These are phyloP conservation scores for Phaeosphaeria sp. DNA, from an alignment of 2,329 filamentous ascomycete genomes.

Conservation along the genomic window DNA sequence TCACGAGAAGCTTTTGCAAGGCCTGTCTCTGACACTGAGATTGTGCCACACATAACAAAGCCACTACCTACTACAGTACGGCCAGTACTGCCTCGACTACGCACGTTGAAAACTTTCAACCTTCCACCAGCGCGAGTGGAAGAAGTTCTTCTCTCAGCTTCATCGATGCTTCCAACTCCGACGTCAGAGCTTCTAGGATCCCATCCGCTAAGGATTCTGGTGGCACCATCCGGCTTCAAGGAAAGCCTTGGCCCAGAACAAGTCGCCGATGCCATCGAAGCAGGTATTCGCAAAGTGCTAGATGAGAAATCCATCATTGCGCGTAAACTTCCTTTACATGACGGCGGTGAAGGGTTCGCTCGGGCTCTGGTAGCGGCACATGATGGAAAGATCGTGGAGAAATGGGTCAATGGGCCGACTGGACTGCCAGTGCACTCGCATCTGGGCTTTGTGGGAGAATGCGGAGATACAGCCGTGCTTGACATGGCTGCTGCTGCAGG, in stretches of 20 bases:
- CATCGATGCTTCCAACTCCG: slow-evolving; percentile 23
- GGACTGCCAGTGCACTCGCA: slow-evolving; percentile 52
- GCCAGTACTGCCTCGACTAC: slow-evolving; percentile 23
- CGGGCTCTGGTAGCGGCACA: slow-evolving; percentile 55
- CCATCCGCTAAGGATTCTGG: slow-evolving; percentile 48
- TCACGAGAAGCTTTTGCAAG: neutral
- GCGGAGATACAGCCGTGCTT: slow-evolving; percentile 54
- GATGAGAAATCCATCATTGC: slow-evolving; percentile 48
- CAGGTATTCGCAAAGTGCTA: slow-evolving; percentile 54
- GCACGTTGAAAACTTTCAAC: slow-evolving; percentile 30
- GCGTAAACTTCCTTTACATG: slow-evolving; percentile 59
- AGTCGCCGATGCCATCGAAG: slow-evolving; percentile 60
- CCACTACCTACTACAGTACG: slow-evolving; percentile 3
- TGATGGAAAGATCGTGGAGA: slow-evolving; percentile 47
- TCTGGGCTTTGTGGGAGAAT: slow-evolving; percentile 53
- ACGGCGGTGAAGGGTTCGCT: slow-evolving; percentile 62
- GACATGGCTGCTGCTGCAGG: slow-evolving; percentile 63
- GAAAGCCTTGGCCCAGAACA: slow-evolving; percentile 58
- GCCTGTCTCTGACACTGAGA: slow-evolving; percentile 5
- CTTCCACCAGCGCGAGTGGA: slow-evolving; percentile 24
- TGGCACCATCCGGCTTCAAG: slow-evolving; percentile 63
- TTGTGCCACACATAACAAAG: neutral
- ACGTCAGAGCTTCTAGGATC: slow-evolving; percentile 27
- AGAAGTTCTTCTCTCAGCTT: slow-evolving; percentile 21
- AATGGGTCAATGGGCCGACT: slow-evolving; percentile 55